Percentiles rank a stretch among this genome's conserved stretches.
Conservation (phyloP, 2,329 filamentous ascomycete species). For the Aspergillus terreus region DNA sequence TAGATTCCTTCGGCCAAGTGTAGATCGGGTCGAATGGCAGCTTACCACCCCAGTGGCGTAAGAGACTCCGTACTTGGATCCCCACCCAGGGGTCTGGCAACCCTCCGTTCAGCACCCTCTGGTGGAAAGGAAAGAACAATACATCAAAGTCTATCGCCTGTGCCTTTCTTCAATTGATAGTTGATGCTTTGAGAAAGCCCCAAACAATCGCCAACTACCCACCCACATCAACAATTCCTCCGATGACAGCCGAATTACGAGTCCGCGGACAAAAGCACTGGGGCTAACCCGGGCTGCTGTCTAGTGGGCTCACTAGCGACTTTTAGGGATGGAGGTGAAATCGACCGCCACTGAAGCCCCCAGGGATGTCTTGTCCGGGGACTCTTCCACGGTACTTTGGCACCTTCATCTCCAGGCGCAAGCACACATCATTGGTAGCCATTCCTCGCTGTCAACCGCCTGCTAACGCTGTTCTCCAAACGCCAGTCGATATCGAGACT, state of each 20-base stretch:
- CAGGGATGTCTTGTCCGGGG: slow-evolving; percentile 9
- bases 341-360: slow-evolving; percentile 10
- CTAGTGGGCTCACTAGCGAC: slow-evolving; percentile 4
- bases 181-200: no score
- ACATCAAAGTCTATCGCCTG: not conserved
- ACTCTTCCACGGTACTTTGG: not conserved
- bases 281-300: not conserved
- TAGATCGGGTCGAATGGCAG: slow-evolving; percentile 5
- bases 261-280: not conserved
- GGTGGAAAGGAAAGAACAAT: not conserved
- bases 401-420: not conserved
- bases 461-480: not conserved
- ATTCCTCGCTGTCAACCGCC: not conserved
- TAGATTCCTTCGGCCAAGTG: not conserved
- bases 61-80: slow-evolving; percentile 1
- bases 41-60: not conserved
- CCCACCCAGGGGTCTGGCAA: not conserved
- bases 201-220: no score
- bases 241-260: no score
- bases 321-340: slow-evolving; percentile 7
- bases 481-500: not conserved
- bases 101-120: not conserved
- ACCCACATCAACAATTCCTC: no score
- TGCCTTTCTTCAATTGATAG: not conserved
- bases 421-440: not conserved